Evolutionary conservation across 2,329 filamentous ascomycete species (phyloP), one percentile per base, ranked within the genome.

Genomic region (Orbilia oligospora): DNA sequence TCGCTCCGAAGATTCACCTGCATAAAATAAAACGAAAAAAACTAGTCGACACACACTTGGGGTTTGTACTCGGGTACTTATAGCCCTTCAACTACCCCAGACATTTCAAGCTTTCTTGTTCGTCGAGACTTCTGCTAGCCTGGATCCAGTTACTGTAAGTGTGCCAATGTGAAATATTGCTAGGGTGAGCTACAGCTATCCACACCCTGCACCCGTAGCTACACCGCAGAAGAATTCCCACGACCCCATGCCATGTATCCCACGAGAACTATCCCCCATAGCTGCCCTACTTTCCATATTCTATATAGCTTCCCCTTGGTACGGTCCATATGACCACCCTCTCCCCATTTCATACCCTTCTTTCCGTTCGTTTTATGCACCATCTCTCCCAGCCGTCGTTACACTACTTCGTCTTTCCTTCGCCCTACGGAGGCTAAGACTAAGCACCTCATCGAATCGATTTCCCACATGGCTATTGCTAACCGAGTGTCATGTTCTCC

Each of bases 401-500:
- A 61, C 56, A 61, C 56, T n/a, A 16, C 18, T 18, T 58, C 18
- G 3, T 55, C 22, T 22, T 38, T 38, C 56, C 56, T 61, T 58
- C 53, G 53, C 53, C 53, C 36, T n/a, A 38, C 53, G 53, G 53
- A 58, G 53, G 27, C n/a, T 22, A 33, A 55, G 30, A 58, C 53
- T 2, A 53, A 55, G 51, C 51, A 56, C 51, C 27, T 38, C 53
- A 38, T 58, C 53, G 53, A 58, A 12, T 9, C 30, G 20, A 41
- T 61, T 61, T 61, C 36, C 27, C 55, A 44, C 9, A 51, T 49
- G 36, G 33, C 33, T 53, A 38, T 49, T 49, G 63, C 55, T 70
- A 58, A 61, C 46, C 36, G 51, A 41, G 30, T 30, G 71, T 41
- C 46, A 77, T 77, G 73, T 71, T 71, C 49, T 71, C 70, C n/a